Evolutionary conservation across 116 monocot genomes (phyloP), one percentile per base, ranked within the genome.

Genomic region (Phalaenopsis hybrid): DNA sequence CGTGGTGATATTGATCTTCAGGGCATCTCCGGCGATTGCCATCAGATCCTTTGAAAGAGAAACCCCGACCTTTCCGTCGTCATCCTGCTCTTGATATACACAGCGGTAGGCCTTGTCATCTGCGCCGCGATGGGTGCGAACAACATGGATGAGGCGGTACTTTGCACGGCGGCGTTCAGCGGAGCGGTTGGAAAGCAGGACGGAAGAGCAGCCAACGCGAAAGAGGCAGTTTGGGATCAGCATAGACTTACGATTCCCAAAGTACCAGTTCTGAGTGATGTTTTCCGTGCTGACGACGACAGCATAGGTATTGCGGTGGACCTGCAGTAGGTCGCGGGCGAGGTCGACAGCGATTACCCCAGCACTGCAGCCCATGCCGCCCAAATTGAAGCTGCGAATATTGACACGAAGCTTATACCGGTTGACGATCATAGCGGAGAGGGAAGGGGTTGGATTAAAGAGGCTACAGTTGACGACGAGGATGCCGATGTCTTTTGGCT

Each of bases 261-360:
- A 88, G 77, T 91, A 91, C 86, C 88, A 81, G 82, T 90, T 90
- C 75, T 82, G 86, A 9, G 90, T 90, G 80, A 90, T 90, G 82
- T 88, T 90, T 80, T 90, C 90, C 7, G 86, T 88, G 82, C 83
- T 83, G 58, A 90, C 78, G 3, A 90, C 86, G 18, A 90, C 44
- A 0, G 88, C 88, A 44, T 90, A 80, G 16, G 86, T 59, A 58
- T 67, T 74, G 18, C 80, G 80, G 45, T 86, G 87, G 18, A 80
- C 84, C 73, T 90, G 90, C 7, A 90, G 87, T 44, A 90, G 88
- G 43, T 86, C 88, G 1, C 84, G 79, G 6, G 88, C 90, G 15
- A 88, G 88, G 76, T 85, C 86, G 52, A 90, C 65, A n/a, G 90
- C 65, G 82, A 88, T 86, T 43, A 88, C 63, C 21, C 78, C 87